Evolutionary conservation across 345 rosid species (phyloP).

Genomic region (Gynandropsis gynandra): DNA sequence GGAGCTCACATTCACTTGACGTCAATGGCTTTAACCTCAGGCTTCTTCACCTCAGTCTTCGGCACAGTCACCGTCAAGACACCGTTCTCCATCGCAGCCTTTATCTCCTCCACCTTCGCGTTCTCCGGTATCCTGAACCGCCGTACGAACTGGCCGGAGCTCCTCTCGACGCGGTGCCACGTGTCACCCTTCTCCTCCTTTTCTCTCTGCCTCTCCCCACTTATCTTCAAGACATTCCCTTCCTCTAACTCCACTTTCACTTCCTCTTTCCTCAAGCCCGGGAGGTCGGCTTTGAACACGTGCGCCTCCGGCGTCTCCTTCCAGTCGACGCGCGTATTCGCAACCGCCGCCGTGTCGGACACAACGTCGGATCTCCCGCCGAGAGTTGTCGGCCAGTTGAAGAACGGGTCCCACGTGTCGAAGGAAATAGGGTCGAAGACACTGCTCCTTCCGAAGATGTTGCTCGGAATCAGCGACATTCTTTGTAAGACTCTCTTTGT

Average conservation of each 20-base stretch:
- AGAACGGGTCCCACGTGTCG: slow-evolving; percentile 31
- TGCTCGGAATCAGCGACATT: slow-evolving; percentile 19
- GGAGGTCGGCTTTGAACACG: slow-evolving; percentile 23
- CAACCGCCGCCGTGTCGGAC: slow-evolving; percentile 8
- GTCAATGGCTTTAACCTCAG: slow-evolving; percentile 2
- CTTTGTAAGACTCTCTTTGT: not conserved
- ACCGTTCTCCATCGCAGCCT: slow-evolving; percentile 30
- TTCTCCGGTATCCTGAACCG: slow-evolving; percentile 34
- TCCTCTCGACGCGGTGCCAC: slow-evolving; percentile 32
- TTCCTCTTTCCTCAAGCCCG: slow-evolving; percentile 30
- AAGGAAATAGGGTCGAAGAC: slow-evolving; percentile 29
- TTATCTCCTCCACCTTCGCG: slow-evolving; percentile 24
- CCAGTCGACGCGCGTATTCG: slow-evolving; percentile 27
- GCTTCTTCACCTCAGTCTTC: slow-evolving; percentile 21
- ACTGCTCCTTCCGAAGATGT: slow-evolving; percentile 22
- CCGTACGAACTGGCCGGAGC: slow-evolving; percentile 24
- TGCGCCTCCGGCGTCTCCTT: slow-evolving; percentile 31
- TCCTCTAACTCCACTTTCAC: slow-evolving; percentile 35
- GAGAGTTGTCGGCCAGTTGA: not conserved
- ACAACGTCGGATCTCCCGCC: not conserved
- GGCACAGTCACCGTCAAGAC: slow-evolving; percentile 26
- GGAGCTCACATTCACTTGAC: too few species aligned
- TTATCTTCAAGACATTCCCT: slow-evolving; percentile 25
- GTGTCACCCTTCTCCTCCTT: slow-evolving; percentile 27
- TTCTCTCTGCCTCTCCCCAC: slow-evolving; percentile 26